Evolutionary conservation across 2,329 filamentous ascomycete species (phyloP), one percentile per base, ranked within the genome.

Genomic region (Trichoderma koningii): DNA sequence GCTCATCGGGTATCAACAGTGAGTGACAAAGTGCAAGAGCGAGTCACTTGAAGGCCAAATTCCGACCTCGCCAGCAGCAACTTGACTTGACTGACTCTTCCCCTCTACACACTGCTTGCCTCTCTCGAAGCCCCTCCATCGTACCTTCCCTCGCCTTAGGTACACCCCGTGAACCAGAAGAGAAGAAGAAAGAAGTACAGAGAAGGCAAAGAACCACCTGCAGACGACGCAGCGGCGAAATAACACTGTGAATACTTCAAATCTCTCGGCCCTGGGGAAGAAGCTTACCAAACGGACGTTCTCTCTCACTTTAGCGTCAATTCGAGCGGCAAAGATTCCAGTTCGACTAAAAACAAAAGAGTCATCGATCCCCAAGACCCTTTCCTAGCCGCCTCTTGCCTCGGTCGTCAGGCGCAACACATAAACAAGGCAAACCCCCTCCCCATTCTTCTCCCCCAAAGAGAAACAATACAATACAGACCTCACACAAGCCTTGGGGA

Each of bases 1-100:
- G 62, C 56, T 66, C 68, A 65, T 68, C 67, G 66, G 66, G 67
- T 68, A 69, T 65, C 66, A 68, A 69, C 66, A 51, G 23, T 52
- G 55, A 51, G 23, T 52, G 55, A 52, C 34, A 45, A 17, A 52
- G 15, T 26, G 55, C 56, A 41, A 51, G 38, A 60, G 50, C 50
- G 15, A 52, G 17, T 26, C 50, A 52, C 30, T 28, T 52, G 50
- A 34, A 38, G 12, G 34, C 10, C 12, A 14, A 38, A 38, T 2
- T 38, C 34, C 34, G 34, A 38, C 12, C 7, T 38, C 34, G 34
- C 34, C 34, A 38, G 34, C 34, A 14, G 34, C 34, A 38, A 38
- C 30, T 34, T 50, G 55, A 52, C 21, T 52, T 52, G 48, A 53
- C 38, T 64, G n/a, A 7, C 17, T 38, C 9, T 38, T 63, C 10